Conservation (phyloP, 1,139 yeast genomes). For the Pichia sp. region DNA sequence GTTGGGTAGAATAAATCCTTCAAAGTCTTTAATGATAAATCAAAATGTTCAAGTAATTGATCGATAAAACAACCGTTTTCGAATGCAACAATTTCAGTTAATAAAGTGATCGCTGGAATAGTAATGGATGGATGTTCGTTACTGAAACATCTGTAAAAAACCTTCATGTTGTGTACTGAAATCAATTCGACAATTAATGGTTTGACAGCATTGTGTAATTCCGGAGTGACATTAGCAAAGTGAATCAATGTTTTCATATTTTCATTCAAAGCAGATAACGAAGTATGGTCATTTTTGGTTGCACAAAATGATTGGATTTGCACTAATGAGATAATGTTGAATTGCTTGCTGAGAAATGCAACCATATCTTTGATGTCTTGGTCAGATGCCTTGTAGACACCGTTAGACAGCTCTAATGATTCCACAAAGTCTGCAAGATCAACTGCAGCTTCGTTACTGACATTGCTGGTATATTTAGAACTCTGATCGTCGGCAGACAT, state of each 20-base stretch:
- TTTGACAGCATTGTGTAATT: constrained; percentile 33
- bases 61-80: constrained; percentile 50
- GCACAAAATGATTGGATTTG: constrained; percentile 66
- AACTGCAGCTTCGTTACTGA: constrained; percentile 19
- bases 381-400: neutral
- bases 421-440: constrained; percentile 19
- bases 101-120: constrained; percentile 56
- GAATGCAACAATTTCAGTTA: constrained; percentile 52
- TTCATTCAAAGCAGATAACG: constrained; percentile 43
- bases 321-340: constrained; percentile 35
- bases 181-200: constrained; percentile 49
- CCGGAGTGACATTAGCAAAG: constrained; percentile 24
- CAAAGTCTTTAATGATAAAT: constrained; percentile 58
- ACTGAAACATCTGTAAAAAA: constrained; percentile 66
- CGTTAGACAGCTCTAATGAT: constrained; percentile 7
- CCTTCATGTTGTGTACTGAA: constrained; percentile 55
- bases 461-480: constrained; percentile 23
- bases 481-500: constrained; percentile 3
- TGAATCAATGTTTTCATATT: constrained; percentile 34
- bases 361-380: constrained; percentile 11
- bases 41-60: constrained; percentile 64
- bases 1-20: constrained; percentile 62
- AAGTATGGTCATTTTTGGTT: constrained; percentile 58
- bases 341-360: constrained; percentile 19
- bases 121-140: constrained; percentile 59